These are phyloP conservation scores for Lupinus albus DNA, from an alignment of 306 rosid species.

Conservation along the genomic window DNA sequence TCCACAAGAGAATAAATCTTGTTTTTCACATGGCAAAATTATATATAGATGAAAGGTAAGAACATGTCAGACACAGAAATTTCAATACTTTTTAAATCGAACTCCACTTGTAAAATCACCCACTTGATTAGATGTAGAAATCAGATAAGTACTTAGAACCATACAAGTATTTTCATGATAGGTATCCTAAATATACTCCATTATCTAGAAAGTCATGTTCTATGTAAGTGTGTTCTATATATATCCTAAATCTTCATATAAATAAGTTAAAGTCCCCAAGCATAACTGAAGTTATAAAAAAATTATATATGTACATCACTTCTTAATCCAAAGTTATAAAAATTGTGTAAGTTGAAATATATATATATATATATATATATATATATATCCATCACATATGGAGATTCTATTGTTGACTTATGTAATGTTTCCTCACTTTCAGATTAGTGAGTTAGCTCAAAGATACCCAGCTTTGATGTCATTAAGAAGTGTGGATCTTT, in stretches of 20 bases:
- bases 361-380: no score
- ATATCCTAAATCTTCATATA: neutral
- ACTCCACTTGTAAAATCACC: neutral
- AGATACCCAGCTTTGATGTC: slow-evolving; percentile 91
- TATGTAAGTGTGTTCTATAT: no score
- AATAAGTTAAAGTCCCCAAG: neutral
- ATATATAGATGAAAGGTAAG: neutral
- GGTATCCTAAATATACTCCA: slow-evolving; percentile 43
- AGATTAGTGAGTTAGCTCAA: slow-evolving; percentile 81
- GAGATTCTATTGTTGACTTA: slow-evolving; percentile 41
- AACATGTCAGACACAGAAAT: no score
- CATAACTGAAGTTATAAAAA: slow-evolving; percentile 12
- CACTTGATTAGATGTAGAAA: slow-evolving; percentile 31
- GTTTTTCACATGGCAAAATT: neutral
- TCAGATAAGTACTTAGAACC: slow-evolving; percentile 12
- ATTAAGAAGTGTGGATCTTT: slow-evolving; percentile 92
- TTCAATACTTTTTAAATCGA: no score
- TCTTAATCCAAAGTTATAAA: no score
- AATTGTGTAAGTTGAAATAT: no score
- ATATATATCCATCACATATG: no score
- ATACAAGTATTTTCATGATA: slow-evolving; percentile 32
- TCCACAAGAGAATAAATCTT: neutral
- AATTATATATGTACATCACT: neutral
- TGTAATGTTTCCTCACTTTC: slow-evolving; percentile 45
- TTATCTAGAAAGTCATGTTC: no score